phyloP scores from a whole-genome alignment of 352 stramenopile genomes.

The Phytophthora tentaculata region DNA sequence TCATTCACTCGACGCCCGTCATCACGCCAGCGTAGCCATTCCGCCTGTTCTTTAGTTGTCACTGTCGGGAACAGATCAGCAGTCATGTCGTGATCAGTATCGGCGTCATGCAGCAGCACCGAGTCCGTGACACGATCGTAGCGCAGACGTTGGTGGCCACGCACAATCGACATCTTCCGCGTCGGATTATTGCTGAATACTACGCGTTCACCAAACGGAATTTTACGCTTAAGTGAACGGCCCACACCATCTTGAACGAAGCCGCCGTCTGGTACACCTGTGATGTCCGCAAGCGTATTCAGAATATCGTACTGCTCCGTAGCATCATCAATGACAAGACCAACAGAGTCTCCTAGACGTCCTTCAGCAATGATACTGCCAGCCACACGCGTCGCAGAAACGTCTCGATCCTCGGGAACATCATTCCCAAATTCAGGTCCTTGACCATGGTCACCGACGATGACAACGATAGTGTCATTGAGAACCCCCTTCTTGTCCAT shows the following conservation, averaged over 20 bases:
- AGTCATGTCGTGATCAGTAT: conserved; percentile 11
- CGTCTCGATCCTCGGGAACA: conserved; percentile 8
- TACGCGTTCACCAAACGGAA: conserved; percentile 4
- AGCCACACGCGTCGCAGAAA: conserved; percentile 10
- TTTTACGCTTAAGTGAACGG: conserved; percentile 12
- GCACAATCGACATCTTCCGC: conserved; percentile 7
- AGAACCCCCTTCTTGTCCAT: conserved; percentile 7
- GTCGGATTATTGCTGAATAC: conserved; percentile 12
- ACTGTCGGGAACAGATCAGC: conserved; percentile 7
- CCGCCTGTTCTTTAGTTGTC: conserved; percentile 2
- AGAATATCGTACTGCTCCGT: conserved; percentile 9
- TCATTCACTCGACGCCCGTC: conserved; percentile 1
- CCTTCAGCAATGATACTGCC: conserved; percentile 14
- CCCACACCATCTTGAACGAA: conserved; percentile 14
- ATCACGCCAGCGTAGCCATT: conserved; percentile 2
- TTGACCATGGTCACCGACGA: conserved; percentile 11
- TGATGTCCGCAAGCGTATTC: conserved; percentile 14
- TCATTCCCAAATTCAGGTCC: conserved; percentile 12
- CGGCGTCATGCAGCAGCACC: conserved; percentile 6
- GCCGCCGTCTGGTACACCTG: conserved; percentile 1
- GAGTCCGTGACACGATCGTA: conserved; percentile 12
- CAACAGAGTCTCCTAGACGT: conserved; percentile 5
- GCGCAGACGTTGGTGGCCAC: conserved; percentile 8
- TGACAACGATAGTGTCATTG: conserved; percentile 16
- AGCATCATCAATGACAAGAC: conserved; percentile 14